A percentile compares a stretch with the other conserved stretches of the same genome.
Evolutionary conservation across 2,329 filamentous ascomycete genomes (phyloP).

Genomic region (Penicillium aurantiogriseum): DNA sequence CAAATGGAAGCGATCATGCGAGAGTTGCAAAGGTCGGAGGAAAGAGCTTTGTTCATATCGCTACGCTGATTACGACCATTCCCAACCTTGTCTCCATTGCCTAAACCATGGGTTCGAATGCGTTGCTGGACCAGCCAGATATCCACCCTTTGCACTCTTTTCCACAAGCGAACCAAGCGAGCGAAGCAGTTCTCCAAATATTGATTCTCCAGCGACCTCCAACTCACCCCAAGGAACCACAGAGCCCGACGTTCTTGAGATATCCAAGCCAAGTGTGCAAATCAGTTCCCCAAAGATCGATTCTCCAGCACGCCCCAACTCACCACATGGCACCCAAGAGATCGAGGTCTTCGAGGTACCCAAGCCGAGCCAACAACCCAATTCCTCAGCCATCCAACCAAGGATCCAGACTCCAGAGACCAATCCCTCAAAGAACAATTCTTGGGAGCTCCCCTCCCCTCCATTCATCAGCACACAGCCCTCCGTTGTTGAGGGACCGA

Average conservation of each 20-base stretch:
- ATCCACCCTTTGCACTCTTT: background rate
- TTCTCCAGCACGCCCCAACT: background rate
- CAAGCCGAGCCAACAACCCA: background rate
- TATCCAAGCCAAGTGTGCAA: too few relatives aligned
- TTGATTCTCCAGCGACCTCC: background rate
- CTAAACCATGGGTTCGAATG: conserved; percentile 28
- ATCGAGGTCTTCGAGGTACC: conserved; percentile 8
- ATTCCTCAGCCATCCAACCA: background rate
- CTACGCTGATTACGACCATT: conserved; percentile 25
- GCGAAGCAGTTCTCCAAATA: background rate
- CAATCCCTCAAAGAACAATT: background rate
- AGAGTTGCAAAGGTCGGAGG: conserved; percentile 30
- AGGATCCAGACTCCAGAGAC: background rate
- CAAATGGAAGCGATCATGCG: conserved; percentile 34
- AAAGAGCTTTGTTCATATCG: conserved; percentile 36
- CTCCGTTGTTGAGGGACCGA: background rate
- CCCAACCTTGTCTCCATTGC: conserved; percentile 34
- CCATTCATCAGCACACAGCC: too few relatives aligned
- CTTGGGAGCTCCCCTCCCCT: background rate
- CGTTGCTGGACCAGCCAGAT: conserved; percentile 36
- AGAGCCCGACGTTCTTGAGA: background rate
- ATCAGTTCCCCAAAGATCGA: background rate
- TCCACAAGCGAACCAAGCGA: background rate
- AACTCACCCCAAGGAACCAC: background rate
- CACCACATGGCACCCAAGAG: background rate